Evolutionary conservation across 129 eudicot species (phyloP), one percentile per base, ranked within the genome.

Genomic region (Flaveria linearis): DNA sequence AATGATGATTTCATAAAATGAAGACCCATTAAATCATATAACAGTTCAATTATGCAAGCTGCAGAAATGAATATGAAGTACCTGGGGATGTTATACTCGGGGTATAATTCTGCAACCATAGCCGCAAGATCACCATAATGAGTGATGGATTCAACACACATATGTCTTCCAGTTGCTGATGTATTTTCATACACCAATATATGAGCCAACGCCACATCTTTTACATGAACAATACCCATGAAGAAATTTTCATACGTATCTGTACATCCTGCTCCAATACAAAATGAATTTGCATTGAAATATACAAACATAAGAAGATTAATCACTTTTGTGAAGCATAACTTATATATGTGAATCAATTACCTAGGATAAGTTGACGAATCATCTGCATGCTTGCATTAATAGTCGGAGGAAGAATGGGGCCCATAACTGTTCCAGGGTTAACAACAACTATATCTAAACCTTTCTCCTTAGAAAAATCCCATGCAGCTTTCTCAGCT

Each of bases 401-500:
- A 33, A 91, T 74, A 0, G 84, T 83, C 50, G 98, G 98, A 56
- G 97, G 97, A 61, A 94, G 71, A 69, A 87, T 73, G 18, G 98
- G 97, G 15, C 98, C 98, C 96, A 91, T 81, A 28, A 88, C 96
- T 62, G 93, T 86, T 71, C 97, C 97, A 62, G 98, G 98, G 79
- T 94, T 91, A 53, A 94, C 97, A 77, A 91, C 93, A 43, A 89
- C 98, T 52, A 94, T 67, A 55, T 89, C 93, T 79, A 94, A 60
- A 53, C 81, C 89, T 61, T 94, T 88, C 67, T 91, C 97, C 81
- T 91, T 82, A 22, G 96, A 85, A 69, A 88, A 94, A 66, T 91
- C 88, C 97, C 97, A 94, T 67, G 97, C 93, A 57, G 93, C 96
- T 73, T 94, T 89, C 73, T 94, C 98, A 69, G 98, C 96, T 52